These are phyloP conservation scores for Penicillium sp. DNA, from an alignment of 2,329 filamentous ascomycete genomes.

Conservation along the genomic window DNA sequence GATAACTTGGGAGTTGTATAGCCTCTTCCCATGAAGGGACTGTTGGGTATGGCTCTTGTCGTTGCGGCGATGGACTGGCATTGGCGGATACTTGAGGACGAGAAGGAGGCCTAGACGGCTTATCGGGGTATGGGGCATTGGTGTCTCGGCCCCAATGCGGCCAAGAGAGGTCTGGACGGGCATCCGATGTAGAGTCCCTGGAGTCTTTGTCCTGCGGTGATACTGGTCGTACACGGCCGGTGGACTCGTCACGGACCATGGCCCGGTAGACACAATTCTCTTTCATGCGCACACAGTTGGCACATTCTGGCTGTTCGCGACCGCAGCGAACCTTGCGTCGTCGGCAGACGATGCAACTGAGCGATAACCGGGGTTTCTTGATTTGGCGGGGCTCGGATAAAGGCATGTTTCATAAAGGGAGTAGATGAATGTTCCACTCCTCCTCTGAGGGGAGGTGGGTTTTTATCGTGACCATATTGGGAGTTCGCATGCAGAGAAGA, in stretches of 20 bases:
- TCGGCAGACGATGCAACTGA: slow-evolving; percentile 11
- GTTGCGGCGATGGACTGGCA: neutral
- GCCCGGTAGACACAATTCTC: slow-evolving; percentile 8
- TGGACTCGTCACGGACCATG: neutral
- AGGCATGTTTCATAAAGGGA: neutral
- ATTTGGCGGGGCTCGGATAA: neutral
- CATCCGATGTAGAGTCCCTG: neutral
- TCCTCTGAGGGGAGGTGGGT: neutral
- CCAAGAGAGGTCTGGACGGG: neutral
- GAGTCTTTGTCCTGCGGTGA: neutral
- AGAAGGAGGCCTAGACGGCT: neutral
- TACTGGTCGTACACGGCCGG: neutral
- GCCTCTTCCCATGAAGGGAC: neutral
- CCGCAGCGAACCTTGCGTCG: slow-evolving; percentile 15
- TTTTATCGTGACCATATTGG: neutral
- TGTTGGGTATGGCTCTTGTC: neutral
- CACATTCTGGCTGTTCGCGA: slow-evolving; percentile 13
- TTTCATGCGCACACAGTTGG: slow-evolving; percentile 11
- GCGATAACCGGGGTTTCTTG: slow-evolving; percentile 11
- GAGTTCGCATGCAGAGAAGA: neutral
- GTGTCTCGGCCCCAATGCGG: neutral
- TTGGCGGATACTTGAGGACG: neutral
- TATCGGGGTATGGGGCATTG: neutral
- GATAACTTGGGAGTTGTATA: neutral
- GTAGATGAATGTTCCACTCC: neutral